A percentile compares a stretch with the other conserved stretches of the same genome.
Evolutionary conservation across 2,329 filamentous ascomycete genomes (phyloP).

Genomic region (Sporothrix variecibatus): DNA sequence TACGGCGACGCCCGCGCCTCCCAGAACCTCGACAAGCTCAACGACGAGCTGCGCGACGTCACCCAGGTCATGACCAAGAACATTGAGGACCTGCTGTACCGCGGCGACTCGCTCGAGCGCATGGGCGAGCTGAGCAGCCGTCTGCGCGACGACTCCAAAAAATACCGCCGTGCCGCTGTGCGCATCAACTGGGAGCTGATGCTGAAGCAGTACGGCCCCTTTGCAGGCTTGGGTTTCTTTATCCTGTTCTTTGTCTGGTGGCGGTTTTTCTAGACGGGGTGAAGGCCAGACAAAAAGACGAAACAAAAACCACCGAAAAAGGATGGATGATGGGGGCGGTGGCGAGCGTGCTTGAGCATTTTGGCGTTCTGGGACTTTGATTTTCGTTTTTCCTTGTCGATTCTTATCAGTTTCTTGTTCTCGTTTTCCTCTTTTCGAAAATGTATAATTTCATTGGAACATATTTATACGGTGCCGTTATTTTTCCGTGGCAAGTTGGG

Average conservation of each 20-base stretch:
- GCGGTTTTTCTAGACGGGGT: conserved; percentile 72
- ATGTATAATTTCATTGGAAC: neutral
- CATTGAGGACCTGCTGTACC: conserved; percentile 94
- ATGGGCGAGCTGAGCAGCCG: conserved; percentile 95
- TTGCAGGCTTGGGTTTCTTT: conserved; percentile 78
- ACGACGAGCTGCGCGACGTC: conserved; percentile 95
- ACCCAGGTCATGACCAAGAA: conserved; percentile 99
- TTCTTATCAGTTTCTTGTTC: neutral
- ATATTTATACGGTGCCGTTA: neutral
- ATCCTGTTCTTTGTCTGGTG: conserved; percentile 87
- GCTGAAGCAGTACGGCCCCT: conserved; percentile 93
- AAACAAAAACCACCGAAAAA: neutral
- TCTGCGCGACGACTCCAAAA: conserved; percentile 87
- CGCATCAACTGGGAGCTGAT: conserved; percentile 98
- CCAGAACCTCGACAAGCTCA: conserved; percentile 91
- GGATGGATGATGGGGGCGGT: neutral
- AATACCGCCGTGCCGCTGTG: conserved; percentile 89
- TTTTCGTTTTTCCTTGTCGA: neutral
- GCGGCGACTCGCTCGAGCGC: conserved; percentile 89
- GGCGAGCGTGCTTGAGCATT: conserved; percentile 15
- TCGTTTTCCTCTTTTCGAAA: neutral
- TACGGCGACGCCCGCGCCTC: conserved; percentile 91
- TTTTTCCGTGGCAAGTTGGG: neutral
- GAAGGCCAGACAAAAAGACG: neutral
- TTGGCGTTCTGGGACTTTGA: conserved; percentile 4